Conservation (phyloP, 2,329 filamentous ascomycete species). For the Pseudopyricularia javanii region DNA sequence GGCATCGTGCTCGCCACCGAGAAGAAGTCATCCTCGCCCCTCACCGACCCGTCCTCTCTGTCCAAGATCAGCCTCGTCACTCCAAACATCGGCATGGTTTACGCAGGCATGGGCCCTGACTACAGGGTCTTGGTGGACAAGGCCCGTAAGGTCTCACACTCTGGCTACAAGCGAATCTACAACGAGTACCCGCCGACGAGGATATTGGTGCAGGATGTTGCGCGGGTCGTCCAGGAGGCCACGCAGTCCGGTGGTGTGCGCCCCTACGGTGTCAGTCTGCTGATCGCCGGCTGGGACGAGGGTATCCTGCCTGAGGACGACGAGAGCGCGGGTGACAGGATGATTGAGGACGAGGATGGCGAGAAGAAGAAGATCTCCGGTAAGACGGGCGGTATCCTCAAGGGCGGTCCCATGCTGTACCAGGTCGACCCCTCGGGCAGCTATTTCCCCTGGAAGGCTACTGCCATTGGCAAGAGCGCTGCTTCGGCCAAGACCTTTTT, state of each 20-base stretch:
- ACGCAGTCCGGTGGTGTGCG: constrained; percentile 96
- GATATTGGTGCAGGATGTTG: constrained; percentile 98
- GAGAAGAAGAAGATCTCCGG: constrained; percentile 63
- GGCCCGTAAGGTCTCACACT: constrained; percentile 95
- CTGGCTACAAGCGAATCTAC: constrained; percentile 98
- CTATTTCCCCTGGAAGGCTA: constrained; percentile 99
- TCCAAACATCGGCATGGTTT: constrained; percentile 99
- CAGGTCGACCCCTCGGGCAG: constrained; percentile 98
- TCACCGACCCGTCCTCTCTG: constrained; percentile 88
- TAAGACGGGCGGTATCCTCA: constrained; percentile 91
- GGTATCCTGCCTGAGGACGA: constrained; percentile 79
- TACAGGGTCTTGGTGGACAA: constrained; percentile 96
- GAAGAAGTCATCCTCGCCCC: constrained; percentile 97
- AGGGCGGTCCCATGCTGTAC: constrained; percentile 94
- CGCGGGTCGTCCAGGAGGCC: constrained; percentile 95
- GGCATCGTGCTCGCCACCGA: constrained; percentile 97
- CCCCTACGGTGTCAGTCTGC: constrained; percentile 88
- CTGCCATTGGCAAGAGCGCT: constrained; percentile 95
- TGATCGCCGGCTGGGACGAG: constrained; percentile 97
- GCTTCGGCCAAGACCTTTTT: constrained; percentile 98
- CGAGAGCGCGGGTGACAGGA: constrained; percentile 24
- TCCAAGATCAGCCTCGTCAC: constrained; percentile 98
- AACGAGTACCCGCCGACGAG: constrained; percentile 99
- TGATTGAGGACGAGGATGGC: constrained; percentile 36
- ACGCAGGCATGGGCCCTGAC: constrained; percentile 97